Evolutionary conservation across 129 eudicot genomes (phyloP), one percentile per base, ranked within the genome.

Genomic region (Tagetes patula): DNA sequence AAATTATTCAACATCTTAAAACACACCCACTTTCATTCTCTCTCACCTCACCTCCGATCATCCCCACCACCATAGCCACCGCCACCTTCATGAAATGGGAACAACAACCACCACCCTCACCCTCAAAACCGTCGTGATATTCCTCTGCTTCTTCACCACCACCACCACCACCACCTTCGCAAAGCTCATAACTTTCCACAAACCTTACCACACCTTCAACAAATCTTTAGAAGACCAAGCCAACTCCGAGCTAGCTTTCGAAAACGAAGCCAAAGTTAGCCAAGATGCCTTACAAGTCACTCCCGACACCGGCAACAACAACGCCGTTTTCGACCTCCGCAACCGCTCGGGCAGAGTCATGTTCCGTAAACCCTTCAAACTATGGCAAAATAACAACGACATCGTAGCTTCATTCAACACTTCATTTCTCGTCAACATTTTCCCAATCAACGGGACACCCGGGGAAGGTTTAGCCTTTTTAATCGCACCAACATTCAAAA

Each of bases 381-480:
- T 92, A 0, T 89, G 83, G 84, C 72, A 84, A 7, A 75, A 65
- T 0, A 53, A 39, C 12, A 30, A 32, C 48, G 14, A 66, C 4
- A 11, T 38, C 40, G 69, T 84, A 0, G 95, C 96, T 0, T 93
- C 98, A 0, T 93, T 93, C 76, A 82, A 64, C 59, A 68, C 98
- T 0, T 82, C 90, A 0, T 93, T 93, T 34, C 81, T 85, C 0
- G 53, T 93, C 12, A 93, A 89, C 67, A 75, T 93, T 13, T 85
- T 0, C 61, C 82, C 82, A 0, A 0, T 1, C 0, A 75, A 65
- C 58, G 27, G 13, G 0, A 59, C 76, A 36, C 65, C 85, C 1
- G 98, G 85, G 0, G 98, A 89, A 78, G 98, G 98, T 0, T 1
- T 93, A 0, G 78, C 96, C 0, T 93, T 93, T 64, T 1, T 93